These are phyloP conservation scores for Macrolepiota albuminosa DNA, from an alignment of 768 basidiomycete genomes.

Conservation along the genomic window DNA sequence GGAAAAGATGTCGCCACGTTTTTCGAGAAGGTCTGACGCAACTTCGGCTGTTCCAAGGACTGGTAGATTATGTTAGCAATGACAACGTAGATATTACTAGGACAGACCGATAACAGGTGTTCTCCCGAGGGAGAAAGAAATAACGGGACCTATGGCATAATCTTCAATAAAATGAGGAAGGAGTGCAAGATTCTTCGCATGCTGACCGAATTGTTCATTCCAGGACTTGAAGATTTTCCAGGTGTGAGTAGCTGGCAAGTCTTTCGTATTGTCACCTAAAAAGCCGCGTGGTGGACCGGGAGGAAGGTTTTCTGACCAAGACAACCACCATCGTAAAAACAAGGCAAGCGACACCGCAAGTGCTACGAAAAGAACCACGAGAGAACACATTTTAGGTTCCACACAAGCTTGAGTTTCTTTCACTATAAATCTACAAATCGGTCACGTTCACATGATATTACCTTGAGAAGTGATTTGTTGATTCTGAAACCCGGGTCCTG, in stretches of 20 bases:
- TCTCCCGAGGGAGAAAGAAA: slow-evolving; percentile 17
- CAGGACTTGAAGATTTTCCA: slow-evolving; percentile 19
- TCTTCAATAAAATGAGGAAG: neutral
- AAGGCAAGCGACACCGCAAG: neutral
- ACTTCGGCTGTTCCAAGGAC: slow-evolving; percentile 25
- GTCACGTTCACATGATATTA: neutral
- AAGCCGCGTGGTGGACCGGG: slow-evolving; percentile 3
- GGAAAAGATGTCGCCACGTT: slow-evolving; percentile 28
- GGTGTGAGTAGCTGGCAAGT: slow-evolving; percentile 3
- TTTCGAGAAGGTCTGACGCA: slow-evolving; percentile 28
- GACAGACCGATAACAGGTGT: slow-evolving; percentile 18
- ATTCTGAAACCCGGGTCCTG: too few relatives aligned
- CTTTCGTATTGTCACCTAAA: slow-evolving; percentile 3
- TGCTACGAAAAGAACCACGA: neutral
- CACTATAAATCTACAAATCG: too few relatives aligned
- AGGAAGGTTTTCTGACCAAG: neutral
- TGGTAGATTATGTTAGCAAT: neutral
- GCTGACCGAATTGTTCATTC: slow-evolving; percentile 16
- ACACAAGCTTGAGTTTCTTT: neutral
- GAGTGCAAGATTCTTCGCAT: too few relatives aligned
- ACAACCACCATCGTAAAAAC: neutral
- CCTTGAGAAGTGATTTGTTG: too few relatives aligned
- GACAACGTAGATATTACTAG: neutral
- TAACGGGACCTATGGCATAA: slow-evolving; percentile 11
- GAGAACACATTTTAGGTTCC: neutral